Base-by-base conservation (phyloP, 257 asterid genomes). In the Henckelia pumila region DNA sequence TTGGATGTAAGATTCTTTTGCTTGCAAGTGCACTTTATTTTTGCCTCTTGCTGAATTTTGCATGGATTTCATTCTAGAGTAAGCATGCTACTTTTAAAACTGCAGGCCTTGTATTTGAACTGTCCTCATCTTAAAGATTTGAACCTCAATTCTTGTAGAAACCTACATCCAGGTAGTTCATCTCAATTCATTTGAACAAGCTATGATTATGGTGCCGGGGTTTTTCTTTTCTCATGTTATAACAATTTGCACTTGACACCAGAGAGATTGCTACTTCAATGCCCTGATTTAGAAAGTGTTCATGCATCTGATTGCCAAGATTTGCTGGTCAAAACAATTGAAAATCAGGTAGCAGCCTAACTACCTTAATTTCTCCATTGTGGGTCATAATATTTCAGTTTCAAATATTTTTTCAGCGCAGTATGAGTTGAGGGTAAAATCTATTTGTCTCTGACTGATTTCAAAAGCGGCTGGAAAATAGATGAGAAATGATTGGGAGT, bases 201-300 rank as follows among this genome's bases (percentile, higher is more conserved):
- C 0, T 62, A 28, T 24, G 40, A 22, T 60, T 66, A 19, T n/a
- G 6, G 50, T 50, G 57, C 37, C 24, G 17, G 10, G 20, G 33
- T 8, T 64, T 63, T 40, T 14, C 7, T 40, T 40, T 40, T 40
- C 17, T 13, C 1, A 40, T 40, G 19, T 40, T 40, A 7, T 40
- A 67, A 61, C 24, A 59, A 57, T 35, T 58, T 73, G 37, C 40
- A 32, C 63, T 52, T 70, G 72, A 75, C 25, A 17, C 25, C 87
- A 94, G 99, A 85, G 86, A 88, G 95, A 61, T 78, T 87, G 81
- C 78, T 87, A 50, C 91, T 94, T 73, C 96, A 88, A 66, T 94
- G 99, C 82, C 82, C 91, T 40, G 84, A 79, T 66, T 75, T 94
- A 68, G 95, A 94, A 79, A 79, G 75, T 47, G 98, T 94, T 32